Conservation (phyloP, 345 rosid genomes). For the Populus davidiana region DNA sequence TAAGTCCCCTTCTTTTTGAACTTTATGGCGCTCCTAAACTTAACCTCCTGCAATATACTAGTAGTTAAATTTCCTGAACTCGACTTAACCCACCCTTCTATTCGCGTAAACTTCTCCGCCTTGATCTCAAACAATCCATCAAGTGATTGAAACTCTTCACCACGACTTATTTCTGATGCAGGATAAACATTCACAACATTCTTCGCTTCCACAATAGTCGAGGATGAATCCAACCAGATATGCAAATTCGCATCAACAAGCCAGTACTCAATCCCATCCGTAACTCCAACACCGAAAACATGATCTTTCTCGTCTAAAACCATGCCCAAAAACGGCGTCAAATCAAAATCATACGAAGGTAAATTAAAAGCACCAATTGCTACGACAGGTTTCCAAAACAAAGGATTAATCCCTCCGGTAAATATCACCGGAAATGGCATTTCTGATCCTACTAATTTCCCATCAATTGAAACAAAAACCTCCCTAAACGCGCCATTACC, state of each 20-base stretch:
- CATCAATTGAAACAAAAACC: conserved; percentile 63
- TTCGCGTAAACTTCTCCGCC: conserved; percentile 44
- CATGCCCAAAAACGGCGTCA: conserved; percentile 66
- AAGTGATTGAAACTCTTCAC: conserved; percentile 42
- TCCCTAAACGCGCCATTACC: conserved; percentile 76
- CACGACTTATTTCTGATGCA: conserved; percentile 20
- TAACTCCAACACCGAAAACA: conserved; percentile 52
- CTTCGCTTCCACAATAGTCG: conserved; percentile 39
- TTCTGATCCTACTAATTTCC: conserved; percentile 63
- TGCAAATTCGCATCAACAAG: conserved; percentile 81
- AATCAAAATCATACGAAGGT: conserved; percentile 71
- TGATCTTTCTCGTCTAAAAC: conserved; percentile 62
- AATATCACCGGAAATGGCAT: conserved; percentile 76
- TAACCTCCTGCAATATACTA: conserved; percentile 36
- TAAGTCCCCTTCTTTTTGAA: conserved; percentile 47
- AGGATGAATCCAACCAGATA: conserved; percentile 55
- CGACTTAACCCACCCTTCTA: conserved; percentile 71
- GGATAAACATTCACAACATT: conserved; percentile 34
- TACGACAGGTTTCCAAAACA: conserved; percentile 82
- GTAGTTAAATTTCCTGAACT: conserved; percentile 63
- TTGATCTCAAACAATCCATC: conserved; percentile 61
- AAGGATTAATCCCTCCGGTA: conserved; percentile 81
- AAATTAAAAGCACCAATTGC: conserved; percentile 71
- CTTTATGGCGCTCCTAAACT: conserved; percentile 38
- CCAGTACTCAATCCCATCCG: conserved; percentile 67